Evolutionary conservation across 257 asterid genomes (phyloP).

Genomic region (Penstemon eatonii): DNA sequence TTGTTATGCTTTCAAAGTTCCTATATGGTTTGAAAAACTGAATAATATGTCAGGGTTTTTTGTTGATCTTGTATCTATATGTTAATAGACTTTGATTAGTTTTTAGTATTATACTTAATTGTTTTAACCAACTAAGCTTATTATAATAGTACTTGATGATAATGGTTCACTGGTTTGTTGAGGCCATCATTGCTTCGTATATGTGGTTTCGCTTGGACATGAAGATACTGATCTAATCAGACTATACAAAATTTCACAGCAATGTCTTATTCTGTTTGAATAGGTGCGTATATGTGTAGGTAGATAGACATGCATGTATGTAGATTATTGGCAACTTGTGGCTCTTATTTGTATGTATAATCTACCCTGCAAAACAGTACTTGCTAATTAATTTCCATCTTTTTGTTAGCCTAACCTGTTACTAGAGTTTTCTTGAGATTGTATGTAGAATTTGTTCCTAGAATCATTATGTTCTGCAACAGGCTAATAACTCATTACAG

Average conservation of each 20-base stretch:
- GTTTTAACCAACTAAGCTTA: conserved; percentile 2
- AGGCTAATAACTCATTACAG: neutral
- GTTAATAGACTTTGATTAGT: neutral
- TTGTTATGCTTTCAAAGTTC: conserved; percentile 3
- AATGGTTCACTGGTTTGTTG: neutral
- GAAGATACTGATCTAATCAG: neutral
- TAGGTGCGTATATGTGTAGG: neutral
- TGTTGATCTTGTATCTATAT: neutral
- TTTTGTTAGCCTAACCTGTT: neutral
- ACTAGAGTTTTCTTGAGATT: neutral
- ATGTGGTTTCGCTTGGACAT: neutral
- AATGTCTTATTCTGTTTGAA: neutral
- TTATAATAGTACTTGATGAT: neutral
- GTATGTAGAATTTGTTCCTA: neutral
- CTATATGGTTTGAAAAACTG: conserved; percentile 1
- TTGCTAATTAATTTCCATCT: conserved; percentile 3
- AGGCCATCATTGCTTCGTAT: neutral
- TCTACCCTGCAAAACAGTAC: neutral
- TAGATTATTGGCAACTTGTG: too few species aligned
- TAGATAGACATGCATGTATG: conserved; percentile 1
- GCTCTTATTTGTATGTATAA: neutral
- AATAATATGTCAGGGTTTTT: neutral
- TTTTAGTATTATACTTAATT: neutral
- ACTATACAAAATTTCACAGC: neutral
- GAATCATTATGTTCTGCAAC: neutral